These are phyloP conservation scores for Petunia axillaris DNA, from an alignment of 257 asterid species.

Conservation along the genomic window DNA sequence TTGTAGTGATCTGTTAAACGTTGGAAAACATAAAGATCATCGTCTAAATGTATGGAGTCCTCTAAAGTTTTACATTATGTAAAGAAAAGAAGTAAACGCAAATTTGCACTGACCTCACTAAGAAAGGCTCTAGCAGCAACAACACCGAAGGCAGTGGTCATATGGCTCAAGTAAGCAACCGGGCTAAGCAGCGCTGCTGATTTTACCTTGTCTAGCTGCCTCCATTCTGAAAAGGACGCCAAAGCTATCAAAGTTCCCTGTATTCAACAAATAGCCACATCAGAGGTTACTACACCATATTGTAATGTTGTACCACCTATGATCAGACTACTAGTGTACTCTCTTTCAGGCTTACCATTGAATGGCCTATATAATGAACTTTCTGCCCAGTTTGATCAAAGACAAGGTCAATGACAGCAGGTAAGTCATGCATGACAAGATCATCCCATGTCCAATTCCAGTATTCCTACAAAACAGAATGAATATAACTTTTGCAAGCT, in stretches of 20 bases:
- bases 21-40: not conserved
- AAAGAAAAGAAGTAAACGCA: not conserved
- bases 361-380: slow-evolving; percentile 51
- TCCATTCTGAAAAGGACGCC: slow-evolving; percentile 80
- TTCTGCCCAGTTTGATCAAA: slow-evolving; percentile 40
- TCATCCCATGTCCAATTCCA: slow-evolving; percentile 66
- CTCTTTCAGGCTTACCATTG: slow-evolving; percentile 38
- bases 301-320: not conserved
- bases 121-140: slow-evolving; percentile 63
- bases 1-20: slow-evolving; percentile 56
- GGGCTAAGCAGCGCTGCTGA: slow-evolving; percentile 87
- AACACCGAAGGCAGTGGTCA: slow-evolving; percentile 69
- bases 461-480: slow-evolving; percentile 35
- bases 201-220: slow-evolving; percentile 61
- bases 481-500: slow-evolving; percentile 11
- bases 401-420: slow-evolving; percentile 37
- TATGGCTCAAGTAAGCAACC: slow-evolving; percentile 82
- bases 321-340: not conserved
- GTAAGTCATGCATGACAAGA: slow-evolving; percentile 46
- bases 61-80: not conserved
- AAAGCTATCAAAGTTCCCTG: slow-evolving; percentile 88
- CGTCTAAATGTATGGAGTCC: not conserved
- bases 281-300: not conserved
- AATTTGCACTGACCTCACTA: slow-evolving; percentile 56
- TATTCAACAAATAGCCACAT: not conserved